phyloP scores from a whole-genome alignment of 768 basidiomycete genomes.

The Phanerodontia chrysosporium region DNA sequence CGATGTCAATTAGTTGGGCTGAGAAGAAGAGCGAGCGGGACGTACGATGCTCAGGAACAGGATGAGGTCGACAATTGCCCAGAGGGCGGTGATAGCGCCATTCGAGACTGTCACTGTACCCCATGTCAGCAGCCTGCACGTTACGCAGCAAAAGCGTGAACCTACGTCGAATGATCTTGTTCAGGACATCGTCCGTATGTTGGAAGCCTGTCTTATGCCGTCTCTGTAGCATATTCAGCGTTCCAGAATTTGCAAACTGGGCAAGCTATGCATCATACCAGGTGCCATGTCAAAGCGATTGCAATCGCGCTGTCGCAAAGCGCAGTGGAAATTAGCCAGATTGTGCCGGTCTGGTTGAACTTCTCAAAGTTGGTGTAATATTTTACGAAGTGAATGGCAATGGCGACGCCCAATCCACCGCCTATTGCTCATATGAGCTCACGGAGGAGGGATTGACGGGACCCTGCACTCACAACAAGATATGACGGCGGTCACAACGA shows the following conservation, averaged over 20 bases:
- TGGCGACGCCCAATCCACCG: conserved; percentile 27
- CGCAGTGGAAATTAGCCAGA: conserved; percentile 44
- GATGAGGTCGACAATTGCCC: conserved; percentile 25
- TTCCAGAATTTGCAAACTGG: not conserved
- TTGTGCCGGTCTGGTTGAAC: conserved; percentile 28
- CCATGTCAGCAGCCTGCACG: not conserved
- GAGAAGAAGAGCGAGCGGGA: not conserved
- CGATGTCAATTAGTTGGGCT: not conserved
- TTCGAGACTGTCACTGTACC: conserved; percentile 29
- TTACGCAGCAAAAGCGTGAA: not conserved
- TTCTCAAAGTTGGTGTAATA: conserved; percentile 26
- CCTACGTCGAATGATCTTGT: conserved; percentile 34
- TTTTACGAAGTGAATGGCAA: conserved; percentile 26
- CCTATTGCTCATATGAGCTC: not conserved
- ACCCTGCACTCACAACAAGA: conserved; percentile 9
- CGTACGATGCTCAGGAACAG: conserved; percentile 23
- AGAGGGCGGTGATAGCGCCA: conserved; percentile 26
- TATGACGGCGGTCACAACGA: conserved; percentile 12
- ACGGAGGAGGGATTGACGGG: not conserved
- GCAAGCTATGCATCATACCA: conserved; percentile 30
- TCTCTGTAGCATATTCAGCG: conserved; percentile 19
- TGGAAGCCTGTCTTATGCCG: conserved; percentile 35
- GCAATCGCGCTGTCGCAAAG: conserved; percentile 47
- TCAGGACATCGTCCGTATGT: conserved; percentile 32
- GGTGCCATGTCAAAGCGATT: conserved; percentile 32